Base-by-base conservation (phyloP, 1,284 basidiomycete species). In the Veloporphyrellus conicus region DNA sequence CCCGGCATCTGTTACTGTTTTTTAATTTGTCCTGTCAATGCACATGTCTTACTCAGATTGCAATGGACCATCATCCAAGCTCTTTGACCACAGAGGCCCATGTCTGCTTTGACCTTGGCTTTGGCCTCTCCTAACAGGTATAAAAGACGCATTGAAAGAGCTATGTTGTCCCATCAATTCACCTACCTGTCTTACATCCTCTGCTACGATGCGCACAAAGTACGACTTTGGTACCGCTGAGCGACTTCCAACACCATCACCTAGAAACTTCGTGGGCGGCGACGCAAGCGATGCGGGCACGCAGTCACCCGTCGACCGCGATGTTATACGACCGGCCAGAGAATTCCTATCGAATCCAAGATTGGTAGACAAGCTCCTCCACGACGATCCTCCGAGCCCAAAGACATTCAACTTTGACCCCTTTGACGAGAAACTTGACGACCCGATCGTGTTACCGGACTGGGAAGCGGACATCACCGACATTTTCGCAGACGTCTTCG, bases 1-100 rank as follows among this genome's bases (percentile, higher is more conserved):
- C 70, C 71, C 70, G 69, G 78, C 73, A 32, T 31, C 16, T n/a
- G 1, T 6, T 29, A 14, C 3, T 8, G 3, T 22, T 37, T 1
- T 15, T 37, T 39, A 27, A 27, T 39, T 16, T 6, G 7, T 12
- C 9, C n/a, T n/a, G n/a, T n/a, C n/a, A n/a, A n/a, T n/a, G n/a
- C n/a, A n/a, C n/a, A n/a, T n/a, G n/a, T n/a, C n/a, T n/a, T n/a
- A n/a, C n/a, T n/a, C n/a, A n/a, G n/a, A n/a, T n/a, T n/a, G n/a
- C n/a, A n/a, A n/a, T n/a, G n/a, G n/a, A n/a, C n/a, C n/a, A n/a
- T n/a, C n/a, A n/a, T n/a, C n/a, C n/a, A n/a, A n/a, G n/a, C n/a
- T n/a, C 14, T 31, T 12, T 31, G 14, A 10, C 14, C 29, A 11
- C 12, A 11, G 29, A 15, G 14, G 14, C 29, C 29, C 12, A 3